Evolutionary conservation across 805 yeast species (phyloP), one percentile per base, ranked within the genome.

Genomic region (Candida qinlingensis): DNA sequence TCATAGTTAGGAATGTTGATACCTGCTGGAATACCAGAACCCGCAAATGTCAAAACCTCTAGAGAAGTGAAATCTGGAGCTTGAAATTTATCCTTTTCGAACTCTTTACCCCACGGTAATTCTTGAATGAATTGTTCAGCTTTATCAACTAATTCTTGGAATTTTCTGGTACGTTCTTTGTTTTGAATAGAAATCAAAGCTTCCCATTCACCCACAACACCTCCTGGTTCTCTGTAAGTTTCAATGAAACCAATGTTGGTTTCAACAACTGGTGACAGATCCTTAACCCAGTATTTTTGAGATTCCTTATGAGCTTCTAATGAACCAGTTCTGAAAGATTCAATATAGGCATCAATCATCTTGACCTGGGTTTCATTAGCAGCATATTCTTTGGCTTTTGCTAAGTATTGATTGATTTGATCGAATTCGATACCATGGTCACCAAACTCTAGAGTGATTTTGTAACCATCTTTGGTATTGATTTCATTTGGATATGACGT

Each of bases 141-240:
- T 51, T 73, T 73, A 19, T 71, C 66, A 28, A 89, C 96, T 54
- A 89, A 73, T 9, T 71, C 72, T 29, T 83, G 80, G 62, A 89
- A 89, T 60, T 87, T 89, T 45, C 78, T 83, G 13, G 97, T 89
- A 53, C 95, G 77, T 53, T 87, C 92, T 62, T 85, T 84, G 67
- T 89, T 88, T 48, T 89, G 95, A 80, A 88, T 85, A 25, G 96
- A 92, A 34, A 89, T 94, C 42, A 89, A 70, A 30, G 96, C 88
- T 69, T 89, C 96, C 92, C 94, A 89, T 67, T 89, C 97, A 51
- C 96, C 97, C 61, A 90, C 78, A 42, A 88, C 87, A 42, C 96
- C 96, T 33, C 91, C 79, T 12, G 96, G 96, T 63, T 88, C 97
- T 66, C 97, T 77, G 69, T 89, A 89, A 30, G 96, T 89, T 70